Evolutionary conservation across 2,329 filamentous ascomycete genomes (phyloP).

Genomic region (Aureobasidium sp.): DNA sequence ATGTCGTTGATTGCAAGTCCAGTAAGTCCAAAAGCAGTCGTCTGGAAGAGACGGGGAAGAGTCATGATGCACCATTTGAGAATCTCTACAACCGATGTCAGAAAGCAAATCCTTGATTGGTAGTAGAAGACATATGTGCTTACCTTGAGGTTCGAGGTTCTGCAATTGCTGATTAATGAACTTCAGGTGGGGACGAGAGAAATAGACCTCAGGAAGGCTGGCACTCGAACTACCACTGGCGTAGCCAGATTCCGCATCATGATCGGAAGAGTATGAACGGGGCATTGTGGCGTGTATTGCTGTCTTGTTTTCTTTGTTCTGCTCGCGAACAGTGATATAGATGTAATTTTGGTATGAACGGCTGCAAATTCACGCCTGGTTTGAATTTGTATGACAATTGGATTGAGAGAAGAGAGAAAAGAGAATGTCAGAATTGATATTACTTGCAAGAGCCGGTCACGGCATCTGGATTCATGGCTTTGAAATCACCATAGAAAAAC

Average conservation of each 20-base stretch:
- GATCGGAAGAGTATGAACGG: conserved; percentile 23
- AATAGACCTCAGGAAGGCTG: conserved; percentile 67
- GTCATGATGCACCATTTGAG: conserved; percentile 87
- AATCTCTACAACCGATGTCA: conserved; percentile 53
- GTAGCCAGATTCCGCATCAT: conserved; percentile 72
- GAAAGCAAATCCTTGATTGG: conserved; percentile 14
- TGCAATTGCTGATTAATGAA: conserved; percentile 88
- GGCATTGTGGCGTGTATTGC: conserved; percentile 13
- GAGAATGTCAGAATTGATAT: conserved; percentile 14
- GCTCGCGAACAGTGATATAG: not conserved
- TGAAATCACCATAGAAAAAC: conserved; percentile 17
- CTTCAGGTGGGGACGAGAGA: conserved; percentile 80
- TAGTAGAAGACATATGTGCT: conserved; percentile 20
- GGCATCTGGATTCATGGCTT: conserved; percentile 11
- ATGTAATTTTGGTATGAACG: not conserved
- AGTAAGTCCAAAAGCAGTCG: conserved; percentile 45
- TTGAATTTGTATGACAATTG: conserved; percentile 15
- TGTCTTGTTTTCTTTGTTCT: conserved; percentile 1
- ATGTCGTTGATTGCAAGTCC: conserved; percentile 52
- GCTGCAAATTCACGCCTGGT: not conserved
- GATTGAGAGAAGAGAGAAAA: conserved; percentile 8
- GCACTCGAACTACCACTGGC: conserved; percentile 59
- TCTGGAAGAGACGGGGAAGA: conserved; percentile 71
- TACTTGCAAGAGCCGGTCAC: conserved; percentile 15
- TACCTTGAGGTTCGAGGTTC: conserved; percentile 71